Evolutionary conservation across 148 eudicot genomes (phyloP).

Genomic region (Amaranthus palmeri): DNA sequence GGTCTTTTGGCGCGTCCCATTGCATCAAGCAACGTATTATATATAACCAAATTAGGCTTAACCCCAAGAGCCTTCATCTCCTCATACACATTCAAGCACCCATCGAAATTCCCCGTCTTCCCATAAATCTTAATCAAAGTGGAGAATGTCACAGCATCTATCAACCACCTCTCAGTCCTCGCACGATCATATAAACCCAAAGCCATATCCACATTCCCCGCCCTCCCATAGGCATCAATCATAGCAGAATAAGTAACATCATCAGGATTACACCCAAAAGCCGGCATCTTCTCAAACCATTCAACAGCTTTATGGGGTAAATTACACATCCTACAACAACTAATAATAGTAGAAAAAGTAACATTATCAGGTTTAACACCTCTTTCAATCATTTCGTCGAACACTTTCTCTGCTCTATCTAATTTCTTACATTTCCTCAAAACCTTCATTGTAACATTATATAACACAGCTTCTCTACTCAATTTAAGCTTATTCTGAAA

Average conservation of each 20-base stretch:
- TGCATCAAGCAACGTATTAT: conserved; percentile 64
- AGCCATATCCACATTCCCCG: conserved; percentile 60
- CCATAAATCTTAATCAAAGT: conserved; percentile 70
- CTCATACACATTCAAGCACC: conserved; percentile 85
- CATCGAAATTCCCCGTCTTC: conserved; percentile 69
- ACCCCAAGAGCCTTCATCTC: conserved; percentile 85
- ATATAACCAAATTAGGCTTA: conserved; percentile 50
- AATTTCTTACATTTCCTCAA: conserved; percentile 63
- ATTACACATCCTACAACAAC: conserved; percentile 60
- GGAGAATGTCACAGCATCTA: conserved; percentile 63
- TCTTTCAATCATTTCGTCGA: conserved; percentile 57
- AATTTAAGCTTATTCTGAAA: conserved; percentile 35
- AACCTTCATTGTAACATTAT: conserved; percentile 74
- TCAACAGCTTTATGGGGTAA: conserved; percentile 64
- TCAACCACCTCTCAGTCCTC: conserved; percentile 61
- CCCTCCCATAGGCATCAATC: conserved; percentile 79
- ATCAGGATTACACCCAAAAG: conserved; percentile 60
- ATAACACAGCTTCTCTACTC: conserved; percentile 46
- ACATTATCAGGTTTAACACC: conserved; percentile 70
- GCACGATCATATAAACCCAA: conserved; percentile 74
- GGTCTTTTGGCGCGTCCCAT: conserved; percentile 94
- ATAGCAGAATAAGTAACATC: conserved; percentile 66
- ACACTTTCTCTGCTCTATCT: conserved; percentile 55
- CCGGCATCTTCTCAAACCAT: conserved; percentile 79
- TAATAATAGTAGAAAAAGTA: conserved; percentile 76